Percentiles rank a stretch among this genome's conserved stretches.
These are phyloP conservation scores for Malbranchea zuffiana DNA, from an alignment of 2,329 filamentous ascomycete genomes.

Conservation along the genomic window DNA sequence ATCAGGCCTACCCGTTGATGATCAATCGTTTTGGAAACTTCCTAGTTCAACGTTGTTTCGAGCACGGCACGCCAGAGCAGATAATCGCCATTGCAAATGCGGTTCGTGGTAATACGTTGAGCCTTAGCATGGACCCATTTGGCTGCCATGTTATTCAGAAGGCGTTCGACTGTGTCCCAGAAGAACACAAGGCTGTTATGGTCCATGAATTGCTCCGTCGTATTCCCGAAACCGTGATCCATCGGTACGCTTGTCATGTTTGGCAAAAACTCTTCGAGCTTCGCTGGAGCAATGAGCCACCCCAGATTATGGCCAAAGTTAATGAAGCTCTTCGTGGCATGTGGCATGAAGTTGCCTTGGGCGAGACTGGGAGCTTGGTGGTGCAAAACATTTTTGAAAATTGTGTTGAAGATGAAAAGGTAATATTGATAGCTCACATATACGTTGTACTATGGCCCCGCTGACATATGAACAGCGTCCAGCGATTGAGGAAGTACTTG, in stretches of 20 bases:
- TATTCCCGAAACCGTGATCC: slow-evolving; percentile 95
- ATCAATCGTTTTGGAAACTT: slow-evolving; percentile 98
- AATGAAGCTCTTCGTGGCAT: slow-evolving; percentile 90
- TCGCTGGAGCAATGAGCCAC: slow-evolving; percentile 86
- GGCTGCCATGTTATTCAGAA: slow-evolving; percentile 98
- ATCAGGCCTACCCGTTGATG: slow-evolving; percentile 91
- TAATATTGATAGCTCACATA: slow-evolving; percentile 32
- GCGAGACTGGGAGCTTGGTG: slow-evolving; percentile 93
- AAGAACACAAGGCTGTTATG: slow-evolving; percentile 97
- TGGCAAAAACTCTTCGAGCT: slow-evolving; percentile 99
- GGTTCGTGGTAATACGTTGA: slow-evolving; percentile 87
- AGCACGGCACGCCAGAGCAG: slow-evolving; percentile 91
- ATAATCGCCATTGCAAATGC: slow-evolving; percentile 88
- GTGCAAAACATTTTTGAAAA: slow-evolving; percentile 99
- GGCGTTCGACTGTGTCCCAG: slow-evolving; percentile 92
- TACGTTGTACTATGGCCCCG: slow-evolving; percentile 1
- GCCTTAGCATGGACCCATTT: slow-evolving; percentile 95
- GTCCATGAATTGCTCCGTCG: slow-evolving; percentile 92
- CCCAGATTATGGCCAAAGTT: slow-evolving; percentile 97
- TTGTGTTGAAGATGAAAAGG: slow-evolving; percentile 96
- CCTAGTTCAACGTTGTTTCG: slow-evolving; percentile 94
- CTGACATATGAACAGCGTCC: slow-evolving; percentile 54
- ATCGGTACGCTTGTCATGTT: slow-evolving; percentile 96
- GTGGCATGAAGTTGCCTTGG: slow-evolving; percentile 97
- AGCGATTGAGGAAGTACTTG: slow-evolving; percentile 91